Evolutionary conservation across 2,329 filamentous ascomycete genomes (phyloP).

Genomic region (Chaetomium globosum): DNA sequence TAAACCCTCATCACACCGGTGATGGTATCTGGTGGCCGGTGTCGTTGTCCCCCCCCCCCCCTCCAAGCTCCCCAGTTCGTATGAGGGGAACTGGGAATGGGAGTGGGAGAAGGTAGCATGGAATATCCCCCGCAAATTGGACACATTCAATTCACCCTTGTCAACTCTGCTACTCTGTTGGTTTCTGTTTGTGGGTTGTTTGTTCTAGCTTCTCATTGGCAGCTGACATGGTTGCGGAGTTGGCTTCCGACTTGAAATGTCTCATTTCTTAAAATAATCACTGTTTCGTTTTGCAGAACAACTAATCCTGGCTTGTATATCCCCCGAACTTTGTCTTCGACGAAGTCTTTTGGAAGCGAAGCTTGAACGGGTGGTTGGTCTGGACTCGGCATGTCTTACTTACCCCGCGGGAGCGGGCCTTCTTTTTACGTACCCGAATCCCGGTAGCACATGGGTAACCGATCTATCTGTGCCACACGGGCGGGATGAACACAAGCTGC

Average conservation of each 20-base stretch:
- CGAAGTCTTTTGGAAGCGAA: not conserved
- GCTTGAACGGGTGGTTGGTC: not conserved
- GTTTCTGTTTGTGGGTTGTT: not conserved
- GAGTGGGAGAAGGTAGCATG: not conserved
- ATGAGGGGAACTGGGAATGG: not conserved
- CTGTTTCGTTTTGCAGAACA: too few species aligned
- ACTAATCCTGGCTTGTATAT: too few species aligned
- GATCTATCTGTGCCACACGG: not conserved
- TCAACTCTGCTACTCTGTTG: not conserved
- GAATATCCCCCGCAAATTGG: not conserved
- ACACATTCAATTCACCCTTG: not conserved
- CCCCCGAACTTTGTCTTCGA: too few species aligned
- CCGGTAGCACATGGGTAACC: not conserved
- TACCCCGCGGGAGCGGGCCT: conserved; percentile 7
- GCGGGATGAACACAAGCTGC: not conserved
- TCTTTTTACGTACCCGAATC: conserved; percentile 14
- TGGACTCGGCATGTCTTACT: not conserved
- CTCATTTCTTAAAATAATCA: not conserved
- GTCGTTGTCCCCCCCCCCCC: not conserved
- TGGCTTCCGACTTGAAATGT: not conserved
- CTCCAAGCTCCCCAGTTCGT: not conserved
- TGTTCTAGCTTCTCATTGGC: not conserved
- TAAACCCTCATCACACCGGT: not conserved
- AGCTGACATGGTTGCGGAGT: not conserved
- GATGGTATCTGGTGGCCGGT: not conserved